These are phyloP conservation scores for Aspergillus cejpii DNA, from an alignment of 2,329 filamentous ascomycete genomes.

Conservation along the genomic window DNA sequence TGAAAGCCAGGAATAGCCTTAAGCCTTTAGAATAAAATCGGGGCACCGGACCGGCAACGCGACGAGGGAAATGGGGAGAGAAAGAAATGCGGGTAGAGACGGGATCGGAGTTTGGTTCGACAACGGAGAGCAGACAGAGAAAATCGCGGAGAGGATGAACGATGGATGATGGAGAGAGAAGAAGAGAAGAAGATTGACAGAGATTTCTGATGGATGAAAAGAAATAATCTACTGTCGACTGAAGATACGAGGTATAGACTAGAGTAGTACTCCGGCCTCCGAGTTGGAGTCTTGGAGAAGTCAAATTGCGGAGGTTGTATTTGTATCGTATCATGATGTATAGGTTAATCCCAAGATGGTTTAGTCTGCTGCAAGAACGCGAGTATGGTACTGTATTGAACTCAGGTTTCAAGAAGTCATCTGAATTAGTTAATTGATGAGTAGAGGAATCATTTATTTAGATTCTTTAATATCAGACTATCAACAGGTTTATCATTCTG, in stretches of 20 bases:
- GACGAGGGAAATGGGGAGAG: slow-evolving; percentile 6
- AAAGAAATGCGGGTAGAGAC: slow-evolving; percentile 9
- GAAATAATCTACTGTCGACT: too few relatives aligned
- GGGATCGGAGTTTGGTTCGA: slow-evolving; percentile 10
- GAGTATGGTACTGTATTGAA: too few relatives aligned
- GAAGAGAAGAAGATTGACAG: background rate
- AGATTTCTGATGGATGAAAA: background rate
- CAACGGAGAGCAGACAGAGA: slow-evolving; percentile 16
- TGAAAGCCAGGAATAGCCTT: slow-evolving; percentile 20
- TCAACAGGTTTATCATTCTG: too few relatives aligned
- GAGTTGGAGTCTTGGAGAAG: too few relatives aligned
- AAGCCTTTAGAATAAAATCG: too few relatives aligned
- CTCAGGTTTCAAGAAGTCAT: too few relatives aligned
- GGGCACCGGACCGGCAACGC: slow-evolving; percentile 28
- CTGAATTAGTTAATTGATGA: too few relatives aligned
- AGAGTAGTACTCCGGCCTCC: too few relatives aligned
- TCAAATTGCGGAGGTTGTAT: slow-evolving; percentile 11
- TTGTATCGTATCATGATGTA: too few relatives aligned
- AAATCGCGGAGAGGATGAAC: slow-evolving; percentile 16
- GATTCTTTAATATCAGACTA: too few relatives aligned
- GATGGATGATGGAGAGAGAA: background rate
- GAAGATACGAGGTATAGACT: background rate
- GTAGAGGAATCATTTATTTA: too few relatives aligned
- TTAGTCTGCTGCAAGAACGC: too few relatives aligned
- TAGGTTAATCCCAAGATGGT: slow-evolving; percentile 16